A percentile compares a stretch with the other conserved stretches of the same genome.
phyloP scores from a whole-genome alignment of 106 monocot species.

The Phalaenopsis aphrodite region DNA sequence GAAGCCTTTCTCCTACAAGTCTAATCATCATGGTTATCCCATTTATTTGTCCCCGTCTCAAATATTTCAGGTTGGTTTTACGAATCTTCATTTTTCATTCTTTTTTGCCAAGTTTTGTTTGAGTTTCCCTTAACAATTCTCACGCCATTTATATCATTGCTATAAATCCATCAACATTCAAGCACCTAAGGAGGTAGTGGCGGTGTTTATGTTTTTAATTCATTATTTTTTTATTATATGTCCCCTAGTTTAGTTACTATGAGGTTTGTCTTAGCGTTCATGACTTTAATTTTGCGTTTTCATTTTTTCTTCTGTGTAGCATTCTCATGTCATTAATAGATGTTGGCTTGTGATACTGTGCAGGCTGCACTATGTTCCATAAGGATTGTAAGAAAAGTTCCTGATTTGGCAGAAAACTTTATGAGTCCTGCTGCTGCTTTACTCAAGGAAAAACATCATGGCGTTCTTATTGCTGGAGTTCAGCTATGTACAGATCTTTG shows the following conservation, averaged over 20 bases:
- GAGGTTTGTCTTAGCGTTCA: background rate
- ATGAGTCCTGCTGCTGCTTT: constrained; percentile 65
- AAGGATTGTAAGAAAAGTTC: constrained; percentile 93
- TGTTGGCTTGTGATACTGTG: constrained; percentile 19
- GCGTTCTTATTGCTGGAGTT: constrained; percentile 84
- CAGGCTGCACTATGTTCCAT: constrained; percentile 98
- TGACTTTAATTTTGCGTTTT: background rate
- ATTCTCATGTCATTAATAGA: constrained; percentile 2
- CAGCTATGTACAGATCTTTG: constrained; percentile 90
- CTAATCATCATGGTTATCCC: background rate
- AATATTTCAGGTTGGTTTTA: background rate
- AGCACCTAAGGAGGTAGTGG: too few species aligned
- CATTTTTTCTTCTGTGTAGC: background rate
- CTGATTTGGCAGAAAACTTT: constrained; percentile 92
- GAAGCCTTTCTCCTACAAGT: background rate
- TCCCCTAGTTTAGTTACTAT: background rate
- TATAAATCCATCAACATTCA: background rate
- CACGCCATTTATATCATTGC: background rate
- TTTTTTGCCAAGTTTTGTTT: background rate
- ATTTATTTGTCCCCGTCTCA: background rate
- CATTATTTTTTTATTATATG: background rate
- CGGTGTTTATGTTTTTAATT: background rate
- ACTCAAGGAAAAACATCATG: constrained; percentile 98
- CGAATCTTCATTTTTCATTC: background rate
- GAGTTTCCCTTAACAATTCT: background rate